Conservation (phyloP, 2,329 filamentous ascomycete genomes). For the Moelleriella libera region DNA sequence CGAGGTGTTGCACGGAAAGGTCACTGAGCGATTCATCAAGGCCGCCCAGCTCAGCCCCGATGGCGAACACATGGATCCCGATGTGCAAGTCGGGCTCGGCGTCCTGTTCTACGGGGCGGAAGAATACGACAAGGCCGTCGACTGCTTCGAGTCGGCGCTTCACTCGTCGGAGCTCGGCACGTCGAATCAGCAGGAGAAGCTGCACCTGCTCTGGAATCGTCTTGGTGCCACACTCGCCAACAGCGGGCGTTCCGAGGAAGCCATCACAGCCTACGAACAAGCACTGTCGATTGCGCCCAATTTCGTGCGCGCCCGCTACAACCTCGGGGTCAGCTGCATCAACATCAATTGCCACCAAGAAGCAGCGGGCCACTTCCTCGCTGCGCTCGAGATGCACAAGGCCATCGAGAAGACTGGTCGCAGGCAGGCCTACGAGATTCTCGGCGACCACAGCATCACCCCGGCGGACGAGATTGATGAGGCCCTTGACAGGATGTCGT, state of each 20-base stretch:
- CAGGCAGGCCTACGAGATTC: slow-evolving; percentile 69
- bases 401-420: slow-evolving; percentile 76
- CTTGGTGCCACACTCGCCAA: slow-evolving; percentile 94
- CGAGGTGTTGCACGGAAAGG: slow-evolving; percentile 74
- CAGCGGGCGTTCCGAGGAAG: slow-evolving; percentile 83
- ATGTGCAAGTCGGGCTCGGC: slow-evolving; percentile 92
- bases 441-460: slow-evolving; percentile 37
- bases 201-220: slow-evolving; percentile 94
- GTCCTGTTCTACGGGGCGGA: slow-evolving; percentile 97
- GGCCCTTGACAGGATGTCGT: slow-evolving; percentile 56
- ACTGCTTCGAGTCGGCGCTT: slow-evolving; percentile 90
- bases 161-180: slow-evolving; percentile 72
- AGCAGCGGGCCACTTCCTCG: slow-evolving; percentile 82
- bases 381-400: slow-evolving; percentile 90
- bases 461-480: slow-evolving; percentile 45
- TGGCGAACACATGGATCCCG: slow-evolving; percentile 92
- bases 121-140: slow-evolving; percentile 95
- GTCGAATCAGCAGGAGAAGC: slow-evolving; percentile 70
- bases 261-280: slow-evolving; percentile 91
- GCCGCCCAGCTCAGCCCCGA: slow-evolving; percentile 85
- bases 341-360: slow-evolving; percentile 93
- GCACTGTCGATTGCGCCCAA: slow-evolving; percentile 83
- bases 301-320: slow-evolving; percentile 94
- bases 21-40: slow-evolving; percentile 81
- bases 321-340: slow-evolving; percentile 90